Conservation (phyloP, 495 filamentous ascomycete genomes). For the Hypoxylon fragiforme region DNA sequence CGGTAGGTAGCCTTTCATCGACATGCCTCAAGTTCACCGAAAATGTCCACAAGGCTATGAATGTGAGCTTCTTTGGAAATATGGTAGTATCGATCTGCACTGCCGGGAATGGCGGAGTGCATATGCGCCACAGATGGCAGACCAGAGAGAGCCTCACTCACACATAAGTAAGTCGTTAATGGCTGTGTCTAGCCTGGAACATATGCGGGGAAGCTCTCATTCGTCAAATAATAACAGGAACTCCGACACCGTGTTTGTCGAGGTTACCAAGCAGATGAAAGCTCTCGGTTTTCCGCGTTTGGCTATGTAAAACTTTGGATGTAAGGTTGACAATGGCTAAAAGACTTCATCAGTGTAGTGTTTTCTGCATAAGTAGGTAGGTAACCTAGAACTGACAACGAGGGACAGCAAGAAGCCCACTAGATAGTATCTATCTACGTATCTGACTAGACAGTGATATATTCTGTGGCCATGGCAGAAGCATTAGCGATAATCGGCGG, state of each 20-base stretch:
- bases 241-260: conserved; percentile 10
- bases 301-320: neutral
- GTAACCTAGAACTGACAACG: too few species aligned
- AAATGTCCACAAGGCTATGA: conserved; percentile 1
- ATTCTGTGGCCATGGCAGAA: conserved; percentile 12
- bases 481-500: conserved; percentile 19
- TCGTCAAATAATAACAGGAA: conserved; percentile 17
- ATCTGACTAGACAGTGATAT: too few species aligned
- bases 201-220: conserved; percentile 24
- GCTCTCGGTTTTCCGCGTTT: conserved; percentile 8
- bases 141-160: too few species aligned
- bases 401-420: too few species aligned
- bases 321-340: neutral
- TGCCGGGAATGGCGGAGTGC: conserved; percentile 12
- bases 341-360: conserved; percentile 3
- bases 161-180: too few species aligned
- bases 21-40: conserved; percentile 14
- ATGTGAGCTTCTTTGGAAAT: conserved; percentile 5
- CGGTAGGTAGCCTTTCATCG: neutral
- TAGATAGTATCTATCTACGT: too few species aligned
- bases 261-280: neutral
- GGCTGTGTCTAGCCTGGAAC: conserved; percentile 8
- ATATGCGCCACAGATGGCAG: conserved; percentile 6
- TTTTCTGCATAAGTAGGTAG: too few species aligned
- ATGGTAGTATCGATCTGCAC: neutral